phyloP scores from a whole-genome alignment of 345 rosid genomes.

The Draba incana region DNA sequence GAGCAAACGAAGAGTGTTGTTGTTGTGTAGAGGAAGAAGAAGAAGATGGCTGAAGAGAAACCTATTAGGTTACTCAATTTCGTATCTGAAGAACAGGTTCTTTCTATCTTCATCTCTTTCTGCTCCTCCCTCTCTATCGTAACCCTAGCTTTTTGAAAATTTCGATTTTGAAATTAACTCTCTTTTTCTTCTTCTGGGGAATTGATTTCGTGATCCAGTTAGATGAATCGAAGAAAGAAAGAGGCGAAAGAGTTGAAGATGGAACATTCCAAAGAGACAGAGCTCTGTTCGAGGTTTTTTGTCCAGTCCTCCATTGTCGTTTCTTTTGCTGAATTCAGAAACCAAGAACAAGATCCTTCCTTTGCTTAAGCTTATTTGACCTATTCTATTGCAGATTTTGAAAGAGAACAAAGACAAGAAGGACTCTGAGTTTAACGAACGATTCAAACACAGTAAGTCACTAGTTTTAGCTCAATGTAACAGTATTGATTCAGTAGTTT shows the following conservation, averaged over 20 bases:
- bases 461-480: neutral
- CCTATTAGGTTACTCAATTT: constrained; percentile 83
- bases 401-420: constrained; percentile 95
- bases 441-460: constrained; percentile 90
- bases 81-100: constrained; percentile 87
- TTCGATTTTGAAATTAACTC: neutral
- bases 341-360: constrained; percentile 1
- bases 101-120: too few species aligned
- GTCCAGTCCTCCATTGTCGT: neutral
- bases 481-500: constrained; percentile 1
- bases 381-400: constrained; percentile 55
- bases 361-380: neutral
- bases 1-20: constrained; percentile 13
- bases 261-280: constrained; percentile 96
- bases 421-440: constrained; percentile 95
- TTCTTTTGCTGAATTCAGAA: neutral
- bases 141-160: neutral
- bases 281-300: constrained; percentile 73
- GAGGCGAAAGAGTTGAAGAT: constrained; percentile 94
- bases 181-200: neutral
- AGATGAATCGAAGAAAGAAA: constrained; percentile 76
- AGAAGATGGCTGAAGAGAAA: constrained; percentile 71
- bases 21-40: constrained; percentile 35
- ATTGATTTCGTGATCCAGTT: constrained; percentile 50
- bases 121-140: neutral